Evolutionary conservation across 2,329 filamentous ascomycete species (phyloP), one percentile per base, ranked within the genome.

Genomic region (Colletotrichum sp.): DNA sequence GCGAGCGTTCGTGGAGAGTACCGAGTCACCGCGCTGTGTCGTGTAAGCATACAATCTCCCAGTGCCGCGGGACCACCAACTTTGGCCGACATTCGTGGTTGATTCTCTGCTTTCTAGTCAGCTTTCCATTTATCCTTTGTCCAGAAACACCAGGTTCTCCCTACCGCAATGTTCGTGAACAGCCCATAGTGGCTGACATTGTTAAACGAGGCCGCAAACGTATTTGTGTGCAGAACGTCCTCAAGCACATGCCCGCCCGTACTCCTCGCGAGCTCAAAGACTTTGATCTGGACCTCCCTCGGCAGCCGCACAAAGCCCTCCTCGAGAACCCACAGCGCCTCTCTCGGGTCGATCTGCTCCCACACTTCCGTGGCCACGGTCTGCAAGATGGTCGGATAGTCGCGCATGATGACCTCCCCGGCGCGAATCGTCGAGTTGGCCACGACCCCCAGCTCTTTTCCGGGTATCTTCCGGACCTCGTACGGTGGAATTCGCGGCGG

Each of bases 61-160:
- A 2, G 10, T 28, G 21, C 26, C 8, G 18, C 1, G 12, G 13
- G 18, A 62, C 28, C 30, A 62, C 18, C 59, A 12, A 85, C 84
- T 85, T 85, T 44, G 84, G 83, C 68, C 79, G 80, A 65, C 84
- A 85, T 2, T 80, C 84, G 44, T 85, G 84, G 71, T 85, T 85
- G 49, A 85, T 66, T 34, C 83, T 82, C 84, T 34, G 12, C 2
- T 34, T 13, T 34, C 32, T 3, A 34, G 32, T 34, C 32, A 34
- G 32, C 0, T 1, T 34, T 13, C 10, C 30, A 13, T 12, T 34
- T 15, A 6, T 8, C 26, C 12, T 6, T 49, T 8, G 12, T 49
- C 24, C 18, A 15, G 24, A 4, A 57, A 16, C 3, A n/a, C 21
- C 21, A 18, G 16, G 10, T 16, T 8, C 16, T 12, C 8, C 79